These are phyloP conservation scores for Nigrospora osmanthi DNA, from an alignment of 2,329 filamentous ascomycete genomes.

Conservation along the genomic window DNA sequence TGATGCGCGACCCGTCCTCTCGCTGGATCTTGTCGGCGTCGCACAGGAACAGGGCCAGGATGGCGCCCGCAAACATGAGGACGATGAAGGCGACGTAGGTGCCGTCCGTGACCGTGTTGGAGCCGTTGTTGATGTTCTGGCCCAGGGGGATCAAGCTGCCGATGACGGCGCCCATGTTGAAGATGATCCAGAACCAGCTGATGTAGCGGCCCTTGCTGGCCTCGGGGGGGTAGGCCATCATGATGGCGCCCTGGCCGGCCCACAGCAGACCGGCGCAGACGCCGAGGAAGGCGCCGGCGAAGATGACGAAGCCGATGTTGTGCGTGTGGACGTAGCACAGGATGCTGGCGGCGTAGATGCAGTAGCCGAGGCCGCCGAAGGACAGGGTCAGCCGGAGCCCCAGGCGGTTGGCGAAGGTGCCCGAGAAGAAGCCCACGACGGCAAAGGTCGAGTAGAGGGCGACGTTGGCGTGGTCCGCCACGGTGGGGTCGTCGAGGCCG, in stretches of 20 bases:
- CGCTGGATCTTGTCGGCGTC: slow-evolving; percentile 61
- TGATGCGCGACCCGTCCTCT: slow-evolving; percentile 61
- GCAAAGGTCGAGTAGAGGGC: slow-evolving; percentile 44
- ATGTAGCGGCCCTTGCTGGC: slow-evolving; percentile 81
- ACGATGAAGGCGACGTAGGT: slow-evolving; percentile 72
- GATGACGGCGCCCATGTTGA: slow-evolving; percentile 86
- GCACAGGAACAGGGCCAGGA: slow-evolving; percentile 52
- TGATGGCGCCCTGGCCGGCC: slow-evolving; percentile 77
- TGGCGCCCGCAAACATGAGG: slow-evolving; percentile 59
- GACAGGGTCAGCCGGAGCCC: slow-evolving; percentile 62
- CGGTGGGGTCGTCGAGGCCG: slow-evolving; percentile 48
- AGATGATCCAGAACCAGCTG: slow-evolving; percentile 90
- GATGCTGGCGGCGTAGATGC: slow-evolving; percentile 64
- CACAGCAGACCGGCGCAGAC: slow-evolving; percentile 74
- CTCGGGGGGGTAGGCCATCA: slow-evolving; percentile 85
- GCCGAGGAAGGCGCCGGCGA: slow-evolving; percentile 69
- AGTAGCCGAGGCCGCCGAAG: slow-evolving; percentile 71
- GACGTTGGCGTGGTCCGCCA: slow-evolving; percentile 49
- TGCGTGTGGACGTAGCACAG: slow-evolving; percentile 61
- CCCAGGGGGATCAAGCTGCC: slow-evolving; percentile 70
- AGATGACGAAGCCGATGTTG: slow-evolving; percentile 65
- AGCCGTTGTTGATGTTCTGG: slow-evolving; percentile 57
- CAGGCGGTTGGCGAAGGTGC: slow-evolving; percentile 70
- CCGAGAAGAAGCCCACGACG: slow-evolving; percentile 61
- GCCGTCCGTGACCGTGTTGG: slow-evolving; percentile 48